Conservation (phyloP, 164 flowering plant species). For the Umbilicus rupestris region DNA sequence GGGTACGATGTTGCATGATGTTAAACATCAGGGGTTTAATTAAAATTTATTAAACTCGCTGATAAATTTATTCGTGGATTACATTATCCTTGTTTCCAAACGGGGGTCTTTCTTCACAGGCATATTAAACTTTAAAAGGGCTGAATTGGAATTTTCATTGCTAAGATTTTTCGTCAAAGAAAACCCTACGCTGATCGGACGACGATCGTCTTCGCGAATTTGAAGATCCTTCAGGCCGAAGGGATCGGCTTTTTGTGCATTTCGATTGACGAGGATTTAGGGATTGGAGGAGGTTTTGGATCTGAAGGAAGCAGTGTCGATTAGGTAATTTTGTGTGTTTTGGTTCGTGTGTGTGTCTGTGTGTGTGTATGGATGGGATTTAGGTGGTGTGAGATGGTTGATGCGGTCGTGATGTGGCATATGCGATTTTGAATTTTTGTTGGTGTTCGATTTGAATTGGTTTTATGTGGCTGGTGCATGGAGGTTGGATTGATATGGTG, state of each 20-base stretch:
- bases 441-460: neutral
- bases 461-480: no score
- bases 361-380: neutral
- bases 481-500: no score
- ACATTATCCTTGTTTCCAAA: neutral
- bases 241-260: neutral
- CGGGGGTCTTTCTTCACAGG: neutral
- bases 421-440: no score
- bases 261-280: neutral
- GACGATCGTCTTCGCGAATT: neutral
- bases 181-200: constrained; percentile 4
- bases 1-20: no score
- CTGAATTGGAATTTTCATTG: neutral
- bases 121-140: neutral
- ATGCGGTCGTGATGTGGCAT: neutral
- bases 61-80: neutral
- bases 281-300: neutral
- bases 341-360: neutral
- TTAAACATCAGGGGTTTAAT: neutral
- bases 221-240: neutral
- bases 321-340: neutral
- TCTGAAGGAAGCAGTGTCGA: neutral
- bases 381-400: neutral
- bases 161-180: neutral
- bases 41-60: no score